Evolutionary conservation across 2,329 filamentous ascomycete genomes (phyloP), one percentile per base, ranked within the genome.

Genomic region (Claviceps capensis): DNA sequence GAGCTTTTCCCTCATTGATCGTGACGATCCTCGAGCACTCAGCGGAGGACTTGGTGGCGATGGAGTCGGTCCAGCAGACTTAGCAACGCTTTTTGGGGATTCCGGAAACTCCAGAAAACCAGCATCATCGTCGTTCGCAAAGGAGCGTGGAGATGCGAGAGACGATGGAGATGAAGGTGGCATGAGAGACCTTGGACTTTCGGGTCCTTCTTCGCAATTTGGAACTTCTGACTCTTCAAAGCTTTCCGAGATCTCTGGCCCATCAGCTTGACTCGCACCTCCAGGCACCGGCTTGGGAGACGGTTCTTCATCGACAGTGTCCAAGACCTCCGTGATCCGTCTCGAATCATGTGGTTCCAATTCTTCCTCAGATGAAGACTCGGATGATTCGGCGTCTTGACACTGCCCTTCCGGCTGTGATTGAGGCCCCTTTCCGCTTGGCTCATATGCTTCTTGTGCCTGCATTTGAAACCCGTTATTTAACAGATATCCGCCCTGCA

Each of bases 401-500:
- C 6, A 26, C 2, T 23, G 19, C 9, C 44, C 42, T 22, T 48
- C 14, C 3, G 51, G 37, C 22, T 48, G 48, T 19, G 48, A 19
- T 2, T 13, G 40, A 5, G 53, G 38, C 2, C 30, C 17, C n/a
- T 13, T 36, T 19, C 30, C 45, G 40, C n/a, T 36, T 5, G 53
- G 34, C 8, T 19, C 44, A 19, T 51, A 48, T 44, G 37, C 30
- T 44, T 19, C 22, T 22, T 50, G 41, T 30, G 51, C n/a, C n/a
- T 45, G 51, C 36, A 46, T 22, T 37, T 53, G 51, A 23, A 55
- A 49, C 23, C 48, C 48, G 34, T 47, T 51, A 26, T n/a, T 16
- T 6, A 53, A 34, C 17, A 53, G n/a, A n/a, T 38, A 55, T n/a
- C 51, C 51, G 8, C 51, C 51, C 30, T 55, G 53, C 6, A 55